Base-by-base conservation (phyloP, 345 rosid species). In the Nephelium lappaceum region DNA sequence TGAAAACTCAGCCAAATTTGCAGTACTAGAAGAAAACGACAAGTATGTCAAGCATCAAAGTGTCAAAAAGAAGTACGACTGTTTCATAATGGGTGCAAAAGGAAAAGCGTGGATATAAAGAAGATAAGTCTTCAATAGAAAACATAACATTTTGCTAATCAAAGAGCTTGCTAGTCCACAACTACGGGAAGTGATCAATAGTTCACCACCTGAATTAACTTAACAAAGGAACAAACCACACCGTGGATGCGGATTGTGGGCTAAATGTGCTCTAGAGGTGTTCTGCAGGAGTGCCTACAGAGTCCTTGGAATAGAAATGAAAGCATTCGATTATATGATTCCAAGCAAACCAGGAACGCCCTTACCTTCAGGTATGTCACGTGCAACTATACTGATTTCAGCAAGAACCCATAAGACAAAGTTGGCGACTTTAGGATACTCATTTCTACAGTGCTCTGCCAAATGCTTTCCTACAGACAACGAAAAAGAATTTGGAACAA, bases 301-400 rank as follows among this genome's bases (percentile, higher is more conserved):
- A 70, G 39, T 60, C 75, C 67, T 36, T 62, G 45, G 21, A 53
- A 39, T 55, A 53, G 72, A 67, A 67, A 5, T 23, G 18, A 45
- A 55, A 66, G 18, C 25, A 67, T 76, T 49, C 79, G 15, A 62
- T 67, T 55, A 53, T 53, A 23, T 41, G 27, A 67, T 80, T 51
- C 73, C 57, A 60, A 67, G 81, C 66, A 80, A 41, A 27, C 19
- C 36, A 74, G 21, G 78, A 61, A 72, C 39, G 53, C 41, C 43
- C 78, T 80, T 75, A 90, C 97, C 97, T 92, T 95, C 97, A 66
- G 96, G 99, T 81, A 93, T 95, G 85, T 93, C 99, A 86, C 97
- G 93, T 47, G 99, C 97, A 41, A 95, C 97, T 62, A 95, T 84
- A 55, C 96, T 86, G 53, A 92, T 88, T 86, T 95, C 99, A 21